These are phyloP conservation scores for Tephrocybe sp. DNA, from an alignment of 768 basidiomycete species.

Conservation along the genomic window DNA sequence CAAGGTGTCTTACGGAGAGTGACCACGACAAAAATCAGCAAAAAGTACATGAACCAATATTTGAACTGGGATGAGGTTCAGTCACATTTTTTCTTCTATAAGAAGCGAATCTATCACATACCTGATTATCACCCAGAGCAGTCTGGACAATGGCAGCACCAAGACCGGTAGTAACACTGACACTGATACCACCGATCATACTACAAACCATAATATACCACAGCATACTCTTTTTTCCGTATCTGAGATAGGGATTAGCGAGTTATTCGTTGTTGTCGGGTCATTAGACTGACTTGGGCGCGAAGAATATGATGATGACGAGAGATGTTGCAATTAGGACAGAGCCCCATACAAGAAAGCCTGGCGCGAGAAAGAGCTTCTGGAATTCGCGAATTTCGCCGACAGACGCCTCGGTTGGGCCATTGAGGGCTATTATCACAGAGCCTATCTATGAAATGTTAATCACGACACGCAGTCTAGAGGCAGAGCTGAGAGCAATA, in stretches of 20 bases:
- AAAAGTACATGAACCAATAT: slow-evolving; percentile 89
- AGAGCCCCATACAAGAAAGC: slow-evolving; percentile 75
- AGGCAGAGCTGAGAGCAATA: slow-evolving; percentile 29
- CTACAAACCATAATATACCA: slow-evolving; percentile 95
- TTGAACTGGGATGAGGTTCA: slow-evolving; percentile 66
- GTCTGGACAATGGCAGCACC: slow-evolving; percentile 88
- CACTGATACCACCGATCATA: slow-evolving; percentile 94
- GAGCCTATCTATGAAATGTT: slow-evolving; percentile 14
- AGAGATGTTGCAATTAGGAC: slow-evolving; percentile 65
- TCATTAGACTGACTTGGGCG: slow-evolving; percentile 57
- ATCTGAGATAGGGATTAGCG: too few relatives aligned
- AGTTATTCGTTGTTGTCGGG: slow-evolving; percentile 7
- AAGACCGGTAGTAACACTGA: slow-evolving; percentile 92
- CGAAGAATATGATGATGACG: slow-evolving; percentile 80
- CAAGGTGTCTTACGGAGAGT: slow-evolving; percentile 62
- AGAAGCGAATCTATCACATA: slow-evolving; percentile 24
- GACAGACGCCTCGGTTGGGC: slow-evolving; percentile 69
- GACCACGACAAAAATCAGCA: slow-evolving; percentile 77
- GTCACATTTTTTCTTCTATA: background rate
- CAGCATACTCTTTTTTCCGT: slow-evolving; percentile 91
- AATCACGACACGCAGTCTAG: background rate
- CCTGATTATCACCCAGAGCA: slow-evolving; percentile 77
- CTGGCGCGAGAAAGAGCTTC: slow-evolving; percentile 75
- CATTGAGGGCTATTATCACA: slow-evolving; percentile 37
- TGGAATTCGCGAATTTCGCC: slow-evolving; percentile 74